A percentile compares a stretch with the other conserved stretches of the same genome.
These are phyloP conservation scores for Ceratobasidium sp. DNA, from an alignment of 1,284 basidiomycete species.

Conservation along the genomic window DNA sequence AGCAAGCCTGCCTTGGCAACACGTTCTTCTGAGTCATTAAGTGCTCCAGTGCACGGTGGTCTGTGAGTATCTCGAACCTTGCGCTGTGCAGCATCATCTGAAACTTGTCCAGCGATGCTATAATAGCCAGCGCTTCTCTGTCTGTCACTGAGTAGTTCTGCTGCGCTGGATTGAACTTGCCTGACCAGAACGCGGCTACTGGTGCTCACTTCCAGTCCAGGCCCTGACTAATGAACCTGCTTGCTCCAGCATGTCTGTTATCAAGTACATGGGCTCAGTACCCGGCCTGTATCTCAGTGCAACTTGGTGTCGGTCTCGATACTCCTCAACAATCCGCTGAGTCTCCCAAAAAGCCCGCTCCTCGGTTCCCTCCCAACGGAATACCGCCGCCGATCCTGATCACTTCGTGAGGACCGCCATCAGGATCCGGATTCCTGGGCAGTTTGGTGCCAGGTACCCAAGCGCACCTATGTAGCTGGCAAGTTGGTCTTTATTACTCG, in stretches of 20 bases:
- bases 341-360: conserved; percentile 56
- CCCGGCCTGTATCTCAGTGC: conserved; percentile 51
- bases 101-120: neutral
- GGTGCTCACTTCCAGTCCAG: conserved; percentile 47
- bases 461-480: conserved; percentile 58
- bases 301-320: too few relatives aligned
- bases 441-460: conserved; percentile 54
- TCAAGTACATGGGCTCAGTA: conserved; percentile 23
- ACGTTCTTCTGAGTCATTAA: conserved; percentile 54
- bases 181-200: conserved; percentile 54
- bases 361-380: conserved; percentile 54
- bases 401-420: conserved; percentile 51
- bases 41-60: conserved; percentile 55
- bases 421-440: conserved; percentile 51
- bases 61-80: conserved; percentile 50
- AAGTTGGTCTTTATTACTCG: conserved; percentile 55
- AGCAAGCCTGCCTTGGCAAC: conserved; percentile 53
- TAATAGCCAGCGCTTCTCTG: neutral
- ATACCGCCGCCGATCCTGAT: too few relatives aligned
- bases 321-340: conserved; percentile 48
- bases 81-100: conserved; percentile 6
- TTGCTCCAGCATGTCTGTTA: conserved; percentile 53
- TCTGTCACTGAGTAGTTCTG: conserved; percentile 53
- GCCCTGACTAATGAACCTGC: conserved; percentile 56
- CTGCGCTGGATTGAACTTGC: conserved; percentile 55